These are phyloP conservation scores for Grigorovia humatica DNA, from an alignment of 805 yeast genomes.

Conservation along the genomic window DNA sequence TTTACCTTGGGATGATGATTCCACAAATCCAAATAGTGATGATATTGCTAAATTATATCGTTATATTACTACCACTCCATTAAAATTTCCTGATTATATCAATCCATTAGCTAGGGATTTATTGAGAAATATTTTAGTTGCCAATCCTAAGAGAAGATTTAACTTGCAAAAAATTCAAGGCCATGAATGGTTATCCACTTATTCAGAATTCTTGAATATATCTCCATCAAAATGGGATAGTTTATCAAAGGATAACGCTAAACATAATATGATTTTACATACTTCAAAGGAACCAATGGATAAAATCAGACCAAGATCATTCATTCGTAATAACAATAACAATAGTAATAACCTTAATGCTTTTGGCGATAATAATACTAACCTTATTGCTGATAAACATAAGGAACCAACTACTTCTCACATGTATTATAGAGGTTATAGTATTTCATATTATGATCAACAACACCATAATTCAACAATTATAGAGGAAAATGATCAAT, in stretches of 20 bases:
- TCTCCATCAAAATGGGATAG: conserved; percentile 87
- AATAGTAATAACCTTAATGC: neutral
- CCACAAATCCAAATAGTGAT: conserved; percentile 91
- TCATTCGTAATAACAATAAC: neutral
- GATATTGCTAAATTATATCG: conserved; percentile 84
- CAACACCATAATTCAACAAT: neutral
- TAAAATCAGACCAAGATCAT: conserved; percentile 1
- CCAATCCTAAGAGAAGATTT: conserved; percentile 75
- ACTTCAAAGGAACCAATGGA: neutral
- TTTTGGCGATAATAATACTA: neutral
- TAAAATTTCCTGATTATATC: conserved; percentile 91
- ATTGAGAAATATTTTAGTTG: conserved; percentile 68
- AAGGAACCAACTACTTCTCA: neutral
- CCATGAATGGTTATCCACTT: conserved; percentile 85
- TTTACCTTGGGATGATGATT: conserved; percentile 95
- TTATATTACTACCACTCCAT: conserved; percentile 81
- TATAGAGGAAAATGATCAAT: neutral
- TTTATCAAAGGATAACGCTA: conserved; percentile 1
- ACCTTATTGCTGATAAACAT: neutral
- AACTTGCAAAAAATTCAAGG: conserved; percentile 56
- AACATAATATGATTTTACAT: neutral
- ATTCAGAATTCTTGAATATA: conserved; percentile 69
- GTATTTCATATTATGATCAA: neutral
- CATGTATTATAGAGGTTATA: neutral
- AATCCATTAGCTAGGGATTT: conserved; percentile 86